Base-by-base conservation (phyloP, 768 basidiomycete species). In the Boletus reticulatus region DNA sequence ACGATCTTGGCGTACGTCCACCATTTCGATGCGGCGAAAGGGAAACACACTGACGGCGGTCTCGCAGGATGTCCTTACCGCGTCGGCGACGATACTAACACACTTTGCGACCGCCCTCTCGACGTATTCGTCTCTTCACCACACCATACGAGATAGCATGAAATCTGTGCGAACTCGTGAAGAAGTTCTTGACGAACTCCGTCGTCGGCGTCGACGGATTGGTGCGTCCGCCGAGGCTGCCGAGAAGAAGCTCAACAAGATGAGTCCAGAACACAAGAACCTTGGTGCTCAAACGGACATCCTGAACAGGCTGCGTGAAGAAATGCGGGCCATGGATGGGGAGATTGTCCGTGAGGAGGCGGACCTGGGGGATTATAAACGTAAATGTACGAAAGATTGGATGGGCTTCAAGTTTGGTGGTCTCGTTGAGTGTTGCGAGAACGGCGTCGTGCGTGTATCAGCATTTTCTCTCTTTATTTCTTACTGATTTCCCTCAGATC, bases 361-460 rank as follows among this genome's bases (percentile, higher is more conserved):
- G 0, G 78, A 80, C 13, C 62, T 96, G 4, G 84, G 89, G 0
- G 93, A 96, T 67, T 90, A 87, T 68, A 98, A 96, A 73, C 83
- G 94, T 37, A 72, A 76, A 7, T 81, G 80, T 14, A 78, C 87
- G 3, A 83, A 82, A 58, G 75, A 80, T 42, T 89, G 85, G 75
- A 83, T 96, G 82, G 82, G 83, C 1, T 73, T 91, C 63, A 95
- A 96, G 74, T 94, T 95, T 66, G 92, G 92, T 22, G 94, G 91
- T 7, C 72, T 96, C 43, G 70, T 86, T 43, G 94, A 97, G 70
- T 85, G 83, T 53, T 88, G 87, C 50, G 89, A 94, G 73, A 95
- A 92, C 72, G 88, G 91, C 52, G 74, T 66, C 39, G 80, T 84
- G 42, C 38, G 80, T 72, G 24, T 22, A 39, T 32, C 22, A 29